phyloP scores from a whole-genome alignment of 192 early-diverging fungal species.

The Backusella australiensis region DNA sequence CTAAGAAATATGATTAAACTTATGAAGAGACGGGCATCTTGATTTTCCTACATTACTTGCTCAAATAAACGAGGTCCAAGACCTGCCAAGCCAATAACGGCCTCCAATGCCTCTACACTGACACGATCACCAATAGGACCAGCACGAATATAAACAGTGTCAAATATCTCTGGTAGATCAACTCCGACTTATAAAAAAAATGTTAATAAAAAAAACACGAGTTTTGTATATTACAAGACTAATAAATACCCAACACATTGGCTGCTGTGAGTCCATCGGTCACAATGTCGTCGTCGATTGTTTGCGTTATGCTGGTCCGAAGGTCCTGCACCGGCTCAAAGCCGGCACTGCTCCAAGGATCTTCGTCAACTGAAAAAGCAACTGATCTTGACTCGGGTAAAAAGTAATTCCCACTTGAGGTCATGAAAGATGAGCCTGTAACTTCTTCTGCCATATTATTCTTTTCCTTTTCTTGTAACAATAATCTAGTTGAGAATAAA shows the following conservation, averaged over 20 bases:
- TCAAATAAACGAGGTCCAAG: conserved; percentile 2
- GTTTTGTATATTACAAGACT: background rate
- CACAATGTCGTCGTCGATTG: background rate
- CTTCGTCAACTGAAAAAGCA: conserved; percentile 17
- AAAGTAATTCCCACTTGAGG: conserved; percentile 1
- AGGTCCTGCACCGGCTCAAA: conserved; percentile 6
- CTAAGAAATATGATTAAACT: conserved; percentile 20
- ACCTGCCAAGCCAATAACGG: conserved; percentile 36
- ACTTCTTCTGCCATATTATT: background rate
- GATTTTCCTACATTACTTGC: conserved; percentile 14
- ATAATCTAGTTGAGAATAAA: background rate
- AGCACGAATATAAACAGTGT: conserved; percentile 46
- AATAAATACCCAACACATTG: conserved; percentile 12
- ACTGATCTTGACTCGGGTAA: conserved; percentile 7
- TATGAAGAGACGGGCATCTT: background rate
- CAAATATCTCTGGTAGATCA: conserved; percentile 47
- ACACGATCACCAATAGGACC: conserved; percentile 48
- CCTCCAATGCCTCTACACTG: conserved; percentile 42
- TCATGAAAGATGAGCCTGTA: background rate
- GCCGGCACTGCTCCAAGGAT: conserved; percentile 19
- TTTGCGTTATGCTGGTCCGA: background rate
- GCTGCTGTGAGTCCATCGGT: conserved; percentile 1
- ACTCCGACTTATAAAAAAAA: conserved; percentile 40
- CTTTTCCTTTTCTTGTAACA: background rate
- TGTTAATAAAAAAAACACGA: background rate